A percentile compares a stretch with the other conserved stretches of the same genome.
phyloP scores from a whole-genome alignment of 306 rosid genomes.

The Quillaja saponaria region DNA sequence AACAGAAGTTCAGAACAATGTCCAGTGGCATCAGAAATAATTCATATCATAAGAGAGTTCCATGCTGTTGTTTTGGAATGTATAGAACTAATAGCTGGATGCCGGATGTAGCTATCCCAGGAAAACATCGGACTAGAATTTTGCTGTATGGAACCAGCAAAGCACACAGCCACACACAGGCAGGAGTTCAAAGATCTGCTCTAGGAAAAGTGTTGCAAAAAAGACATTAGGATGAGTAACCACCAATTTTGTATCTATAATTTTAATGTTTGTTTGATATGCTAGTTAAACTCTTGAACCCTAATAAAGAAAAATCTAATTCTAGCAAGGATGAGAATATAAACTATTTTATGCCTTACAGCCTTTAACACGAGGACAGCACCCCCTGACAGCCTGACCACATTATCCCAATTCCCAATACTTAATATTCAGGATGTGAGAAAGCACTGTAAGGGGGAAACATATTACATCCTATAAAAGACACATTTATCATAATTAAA shows the following conservation, averaged over 20 bases:
- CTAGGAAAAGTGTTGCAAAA: not conserved
- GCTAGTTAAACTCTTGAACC: conserved; percentile 18
- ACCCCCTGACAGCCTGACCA: too few relatives aligned
- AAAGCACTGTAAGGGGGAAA: conserved; percentile 11
- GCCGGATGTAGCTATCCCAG: not conserved
- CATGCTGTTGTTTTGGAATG: not conserved
- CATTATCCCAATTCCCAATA: not conserved
- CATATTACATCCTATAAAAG: conserved; percentile 5
- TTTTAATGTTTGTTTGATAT: conserved; percentile 2
- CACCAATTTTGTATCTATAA: not conserved
- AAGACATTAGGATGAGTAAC: conserved; percentile 9
- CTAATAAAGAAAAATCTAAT: conserved; percentile 8
- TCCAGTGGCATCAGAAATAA: conserved; percentile 6
- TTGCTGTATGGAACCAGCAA: not conserved
- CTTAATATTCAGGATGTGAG: conserved; percentile 1
- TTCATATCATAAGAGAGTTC: not conserved
- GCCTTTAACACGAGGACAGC: not conserved
- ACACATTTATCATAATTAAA: not conserved
- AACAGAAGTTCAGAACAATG: conserved; percentile 1
- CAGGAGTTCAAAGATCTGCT: not conserved
- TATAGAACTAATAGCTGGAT: not conserved
- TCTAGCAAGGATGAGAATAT: not conserved
- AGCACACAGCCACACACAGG: not conserved
- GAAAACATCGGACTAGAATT: conserved; percentile 10
- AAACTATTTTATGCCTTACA: not conserved